Evolutionary conservation across 371 early-diverging fungal genomes (phyloP), one percentile per base, ranked within the genome.

Genomic region (Cokeromyces recurvatus): DNA sequence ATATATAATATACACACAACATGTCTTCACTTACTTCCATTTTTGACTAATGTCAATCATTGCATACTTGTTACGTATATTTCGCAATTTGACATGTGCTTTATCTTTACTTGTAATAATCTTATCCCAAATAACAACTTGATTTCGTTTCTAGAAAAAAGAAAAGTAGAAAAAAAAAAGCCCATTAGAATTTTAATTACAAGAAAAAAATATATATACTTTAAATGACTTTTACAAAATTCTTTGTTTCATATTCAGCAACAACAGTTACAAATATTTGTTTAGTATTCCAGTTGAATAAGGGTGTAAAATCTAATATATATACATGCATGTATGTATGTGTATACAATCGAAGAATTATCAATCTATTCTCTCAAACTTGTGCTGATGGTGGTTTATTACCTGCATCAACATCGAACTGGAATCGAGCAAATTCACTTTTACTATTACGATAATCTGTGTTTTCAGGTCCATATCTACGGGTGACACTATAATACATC

Each of bases 201-300:
- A n/a, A n/a, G n/a, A n/a, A n/a, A n/a, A n/a, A n/a, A n/a, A n/a
- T n/a, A n/a, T n/a, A n/a, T n/a, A n/a, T n/a, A n/a, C n/a, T n/a
- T n/a, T n/a, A n/a, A n/a, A n/a, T n/a, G n/a, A n/a, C 45, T 50
- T 57, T 67, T 77, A 68, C 81, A 65, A 80, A 78, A 24, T 78
- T 68, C 15, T 69, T 63, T 4, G 89, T 85, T 46, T 73, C 67
- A 56, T 89, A 97, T 53, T 95, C 94, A 12, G 84, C 92, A 2
- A 94, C 85, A 6, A 90, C 78, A 41, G 84, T 88, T 15, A 91
- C 86, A 64, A 94, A 95, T 37, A 97, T 66, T 58, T 94, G 93
- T 72, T 97, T 97, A 22, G 95, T 94, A 64, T 97, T 95, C 96
- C 96, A 97, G 61, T 92, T 84, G 61, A 95, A 95, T 39, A 92